phyloP scores from a whole-genome alignment of 176 grass and related monocot genomes.

The Phoenix roebelenii region DNA sequence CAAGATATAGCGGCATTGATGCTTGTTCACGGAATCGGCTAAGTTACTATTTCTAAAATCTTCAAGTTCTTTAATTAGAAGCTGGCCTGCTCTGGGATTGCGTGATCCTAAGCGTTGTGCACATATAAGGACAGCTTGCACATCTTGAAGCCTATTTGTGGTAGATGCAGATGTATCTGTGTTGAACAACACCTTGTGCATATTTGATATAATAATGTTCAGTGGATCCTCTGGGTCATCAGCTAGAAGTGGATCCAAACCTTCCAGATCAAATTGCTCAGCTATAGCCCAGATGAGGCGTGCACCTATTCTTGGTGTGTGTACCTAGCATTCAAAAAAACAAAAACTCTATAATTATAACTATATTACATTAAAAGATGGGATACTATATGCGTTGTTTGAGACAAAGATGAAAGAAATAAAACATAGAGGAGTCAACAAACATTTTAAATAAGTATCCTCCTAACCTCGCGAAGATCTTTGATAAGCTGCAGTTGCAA shows the following conservation, averaged over 20 bases:
- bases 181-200: conserved; percentile 94
- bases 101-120: conserved; percentile 75
- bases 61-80: conserved; percentile 89
- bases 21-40: conserved; percentile 85
- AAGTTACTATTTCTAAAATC: conserved; percentile 66
- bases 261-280: conserved; percentile 97
- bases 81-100: conserved; percentile 74
- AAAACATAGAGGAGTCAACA: too few relatives aligned
- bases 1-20: conserved; percentile 89
- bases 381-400: too few relatives aligned
- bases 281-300: conserved; percentile 91
- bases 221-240: conserved; percentile 97
- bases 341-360: background rate
- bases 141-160: conserved; percentile 86
- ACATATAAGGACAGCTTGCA: conserved; percentile 86
- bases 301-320: conserved; percentile 73
- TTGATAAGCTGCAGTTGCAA: conserved; percentile 90
- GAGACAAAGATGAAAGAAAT: too few relatives aligned
- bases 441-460: background rate
- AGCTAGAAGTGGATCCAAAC: conserved; percentile 92
- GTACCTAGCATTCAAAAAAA: conserved; percentile 41
- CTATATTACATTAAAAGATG: too few relatives aligned
- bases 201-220: conserved; percentile 95
- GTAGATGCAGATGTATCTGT: conserved; percentile 63
- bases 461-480: conserved; percentile 87